phyloP scores from a whole-genome alignment of 2,329 filamentous ascomycete species.

The Beauveria sp. region DNA sequence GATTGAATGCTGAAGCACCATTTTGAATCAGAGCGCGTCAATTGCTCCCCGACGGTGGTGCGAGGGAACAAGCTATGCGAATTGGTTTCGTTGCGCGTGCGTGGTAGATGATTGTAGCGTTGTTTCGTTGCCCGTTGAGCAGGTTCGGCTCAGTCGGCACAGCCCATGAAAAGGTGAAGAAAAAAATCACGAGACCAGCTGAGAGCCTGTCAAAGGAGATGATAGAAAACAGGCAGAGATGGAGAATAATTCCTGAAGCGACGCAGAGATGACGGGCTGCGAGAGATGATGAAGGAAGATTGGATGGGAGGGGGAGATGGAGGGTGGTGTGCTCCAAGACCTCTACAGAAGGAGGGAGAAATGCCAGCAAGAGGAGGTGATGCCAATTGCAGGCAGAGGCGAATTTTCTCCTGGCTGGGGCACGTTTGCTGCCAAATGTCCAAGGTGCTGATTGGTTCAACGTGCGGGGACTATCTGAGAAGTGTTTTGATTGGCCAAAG shows the following conservation, averaged over 20 bases:
- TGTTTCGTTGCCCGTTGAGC: constrained; percentile 13
- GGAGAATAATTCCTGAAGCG: neutral
- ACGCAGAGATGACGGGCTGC: constrained; percentile 4
- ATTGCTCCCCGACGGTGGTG: constrained; percentile 11
- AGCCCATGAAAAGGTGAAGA: constrained; percentile 15
- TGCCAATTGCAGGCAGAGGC: constrained; percentile 5
- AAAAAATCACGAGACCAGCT: constrained; percentile 12
- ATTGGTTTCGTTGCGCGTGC: neutral
- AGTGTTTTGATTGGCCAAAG: constrained; percentile 23
- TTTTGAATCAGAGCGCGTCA: constrained; percentile 30
- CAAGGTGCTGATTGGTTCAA: neutral
- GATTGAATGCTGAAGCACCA: constrained; percentile 58
- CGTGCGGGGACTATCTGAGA: neutral
- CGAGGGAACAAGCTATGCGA: neutral
- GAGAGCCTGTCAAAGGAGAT: neutral
- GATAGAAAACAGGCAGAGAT: neutral
- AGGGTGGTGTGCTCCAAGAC: constrained; percentile 12
- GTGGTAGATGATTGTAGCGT: neutral
- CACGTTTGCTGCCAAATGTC: neutral
- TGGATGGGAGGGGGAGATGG: neutral
- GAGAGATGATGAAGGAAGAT: constrained; percentile 2
- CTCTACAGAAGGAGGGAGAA: constrained; percentile 14
- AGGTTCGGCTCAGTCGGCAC: constrained; percentile 17
- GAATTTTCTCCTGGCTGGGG: constrained; percentile 11
- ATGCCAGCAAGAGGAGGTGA: constrained; percentile 5